phyloP scores from a whole-genome alignment of 257 asterid genomes.

The Fraxinus quadrangulata region DNA sequence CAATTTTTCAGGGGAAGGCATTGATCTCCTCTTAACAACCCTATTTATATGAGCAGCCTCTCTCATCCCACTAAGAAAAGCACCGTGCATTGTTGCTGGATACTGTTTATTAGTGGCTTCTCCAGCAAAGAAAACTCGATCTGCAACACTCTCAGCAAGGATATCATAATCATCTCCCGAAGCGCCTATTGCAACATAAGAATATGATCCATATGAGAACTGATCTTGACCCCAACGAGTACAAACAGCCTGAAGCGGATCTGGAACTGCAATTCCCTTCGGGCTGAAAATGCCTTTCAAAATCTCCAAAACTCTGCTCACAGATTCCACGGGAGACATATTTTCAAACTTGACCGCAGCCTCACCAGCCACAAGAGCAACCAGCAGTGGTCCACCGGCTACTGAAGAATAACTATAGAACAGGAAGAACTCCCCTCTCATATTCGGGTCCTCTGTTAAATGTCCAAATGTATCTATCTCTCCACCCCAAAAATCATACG shows the following conservation, averaged over 20 bases:
- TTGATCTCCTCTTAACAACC: constrained; percentile 52
- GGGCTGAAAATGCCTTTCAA: constrained; percentile 91
- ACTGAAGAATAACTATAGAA: constrained; percentile 90
- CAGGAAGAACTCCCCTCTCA: constrained; percentile 93
- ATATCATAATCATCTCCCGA: constrained; percentile 97
- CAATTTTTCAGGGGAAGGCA: constrained; percentile 33
- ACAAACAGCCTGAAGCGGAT: constrained; percentile 88
- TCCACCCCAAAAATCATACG: constrained; percentile 99
- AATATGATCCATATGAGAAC: constrained; percentile 87
- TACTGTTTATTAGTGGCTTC: constrained; percentile 96
- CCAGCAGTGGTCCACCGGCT: constrained; percentile 94
- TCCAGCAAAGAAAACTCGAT: constrained; percentile 91
- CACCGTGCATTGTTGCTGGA: constrained; percentile 99
- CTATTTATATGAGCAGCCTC: constrained; percentile 93
- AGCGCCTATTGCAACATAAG: constrained; percentile 93
- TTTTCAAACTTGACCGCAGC: constrained; percentile 85
- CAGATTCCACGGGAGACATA: constrained; percentile 82
- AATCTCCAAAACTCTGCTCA: constrained; percentile 70
- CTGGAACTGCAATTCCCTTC: constrained; percentile 95
- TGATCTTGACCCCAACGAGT: constrained; percentile 99
- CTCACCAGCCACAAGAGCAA: constrained; percentile 97
- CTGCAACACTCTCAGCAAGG: constrained; percentile 82
- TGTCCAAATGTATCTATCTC: constrained; percentile 98
- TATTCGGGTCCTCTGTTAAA: constrained; percentile 75
- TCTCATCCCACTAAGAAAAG: constrained; percentile 96